Percentiles rank a stretch among this genome's conserved stretches.
phyloP scores from a whole-genome alignment of 306 rosid genomes.

The Urtica urens region DNA sequence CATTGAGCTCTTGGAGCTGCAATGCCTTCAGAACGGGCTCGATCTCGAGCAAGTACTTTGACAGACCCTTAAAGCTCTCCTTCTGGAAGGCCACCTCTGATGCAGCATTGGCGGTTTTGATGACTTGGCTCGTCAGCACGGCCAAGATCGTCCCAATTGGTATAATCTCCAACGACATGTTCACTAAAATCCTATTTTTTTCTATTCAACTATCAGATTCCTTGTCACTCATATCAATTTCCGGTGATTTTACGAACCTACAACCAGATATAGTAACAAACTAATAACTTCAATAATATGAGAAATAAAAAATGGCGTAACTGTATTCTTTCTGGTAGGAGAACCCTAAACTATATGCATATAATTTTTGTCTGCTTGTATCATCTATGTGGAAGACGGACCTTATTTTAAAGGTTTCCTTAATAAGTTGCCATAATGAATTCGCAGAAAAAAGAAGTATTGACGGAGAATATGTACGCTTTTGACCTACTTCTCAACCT shows the following conservation, averaged over 20 bases:
- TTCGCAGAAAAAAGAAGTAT: neutral
- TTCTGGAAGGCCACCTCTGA: conserved; percentile 49
- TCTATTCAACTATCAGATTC: neutral
- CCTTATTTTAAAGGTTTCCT: neutral
- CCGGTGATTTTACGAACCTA: neutral
- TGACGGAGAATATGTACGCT: neutral
- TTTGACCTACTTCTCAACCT: neutral
- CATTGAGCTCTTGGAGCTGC: conserved; percentile 61
- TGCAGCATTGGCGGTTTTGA: conserved; percentile 65
- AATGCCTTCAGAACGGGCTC: conserved; percentile 58
- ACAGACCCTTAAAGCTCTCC: conserved; percentile 59
- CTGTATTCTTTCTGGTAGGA: too few relatives aligned
- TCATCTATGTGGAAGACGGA: neutral
- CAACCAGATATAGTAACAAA: neutral
- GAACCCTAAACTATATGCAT: neutral
- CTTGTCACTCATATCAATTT: neutral
- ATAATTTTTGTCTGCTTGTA: neutral
- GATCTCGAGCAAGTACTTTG: conserved; percentile 54
- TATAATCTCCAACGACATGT: conserved; percentile 50
- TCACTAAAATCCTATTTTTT: conserved; percentile 7
- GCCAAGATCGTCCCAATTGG: conserved; percentile 71
- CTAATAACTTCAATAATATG: neutral
- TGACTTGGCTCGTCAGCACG: conserved; percentile 55
- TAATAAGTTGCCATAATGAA: neutral
- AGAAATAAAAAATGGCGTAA: neutral